phyloP scores from a whole-genome alignment of 1,139 yeast genomes.

The Sugiyamaella japonica region DNA sequence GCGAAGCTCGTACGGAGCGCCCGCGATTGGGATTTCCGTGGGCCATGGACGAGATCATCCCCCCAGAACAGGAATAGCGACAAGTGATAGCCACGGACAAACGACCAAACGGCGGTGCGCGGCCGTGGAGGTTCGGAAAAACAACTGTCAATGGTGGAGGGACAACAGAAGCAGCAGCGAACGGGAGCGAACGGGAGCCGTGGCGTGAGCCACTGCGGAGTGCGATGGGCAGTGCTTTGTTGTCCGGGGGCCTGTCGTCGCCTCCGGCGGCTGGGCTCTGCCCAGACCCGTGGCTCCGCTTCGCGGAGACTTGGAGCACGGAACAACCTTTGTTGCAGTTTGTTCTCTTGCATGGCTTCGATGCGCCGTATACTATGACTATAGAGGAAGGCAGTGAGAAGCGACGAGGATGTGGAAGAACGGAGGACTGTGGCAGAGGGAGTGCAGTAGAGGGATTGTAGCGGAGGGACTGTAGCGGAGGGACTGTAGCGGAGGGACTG shows the following conservation, averaged over 20 bases:
- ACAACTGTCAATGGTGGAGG: background rate
- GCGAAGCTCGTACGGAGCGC: too few relatives aligned
- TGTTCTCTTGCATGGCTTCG: constrained; percentile 8
- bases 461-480: too few relatives aligned
- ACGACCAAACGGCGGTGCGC: background rate
- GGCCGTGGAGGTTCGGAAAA: constrained; percentile 3
- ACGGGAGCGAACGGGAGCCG: too few relatives aligned
- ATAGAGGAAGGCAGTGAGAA: constrained; percentile 1
- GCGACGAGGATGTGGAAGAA: background rate
- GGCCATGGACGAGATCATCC: too few relatives aligned
- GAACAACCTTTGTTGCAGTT: constrained; percentile 1
- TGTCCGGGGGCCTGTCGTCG: too few relatives aligned
- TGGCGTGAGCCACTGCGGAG: background rate
- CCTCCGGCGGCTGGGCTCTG: too few relatives aligned
- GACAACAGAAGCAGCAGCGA: background rate
- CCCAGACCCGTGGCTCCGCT: too few relatives aligned
- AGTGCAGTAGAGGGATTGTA: background rate
- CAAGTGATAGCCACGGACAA: too few relatives aligned
- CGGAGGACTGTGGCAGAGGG: background rate
- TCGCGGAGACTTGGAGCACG: too few relatives aligned
- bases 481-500: too few relatives aligned
- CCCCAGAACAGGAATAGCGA: too few relatives aligned
- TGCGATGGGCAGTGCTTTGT: background rate
- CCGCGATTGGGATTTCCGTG: too few relatives aligned
- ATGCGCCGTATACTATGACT: constrained; percentile 12